Evolutionary conservation across 345 rosid species (phyloP).

Genomic region (Anacardium occidentale): DNA sequence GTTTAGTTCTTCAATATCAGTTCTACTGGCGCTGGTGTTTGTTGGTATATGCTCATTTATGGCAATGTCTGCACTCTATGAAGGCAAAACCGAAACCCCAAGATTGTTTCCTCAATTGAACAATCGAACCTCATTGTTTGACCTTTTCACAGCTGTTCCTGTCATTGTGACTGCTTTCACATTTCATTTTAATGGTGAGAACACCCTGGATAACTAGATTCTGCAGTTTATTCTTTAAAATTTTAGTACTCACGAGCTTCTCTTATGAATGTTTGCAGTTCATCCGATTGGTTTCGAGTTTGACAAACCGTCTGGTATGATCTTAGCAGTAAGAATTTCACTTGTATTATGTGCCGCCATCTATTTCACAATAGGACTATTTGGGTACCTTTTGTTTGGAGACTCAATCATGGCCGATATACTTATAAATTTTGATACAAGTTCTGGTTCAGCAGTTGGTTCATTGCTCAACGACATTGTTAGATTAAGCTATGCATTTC

Average conservation of each 20-base stretch:
- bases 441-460: constrained; percentile 46
- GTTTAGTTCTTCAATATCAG: constrained; percentile 60
- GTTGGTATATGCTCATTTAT: constrained; percentile 63
- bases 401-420: constrained; percentile 75
- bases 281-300: constrained; percentile 80
- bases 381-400: constrained; percentile 78
- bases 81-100: constrained; percentile 63
- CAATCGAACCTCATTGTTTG: constrained; percentile 49
- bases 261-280: constrained; percentile 39
- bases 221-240: background rate
- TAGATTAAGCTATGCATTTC: constrained; percentile 74
- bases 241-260: background rate
- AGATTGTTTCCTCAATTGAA: constrained; percentile 60
- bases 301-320: constrained; percentile 58
- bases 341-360: constrained; percentile 53
- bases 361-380: constrained; percentile 63
- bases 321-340: constrained; percentile 57
- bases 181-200: constrained; percentile 84
- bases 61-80: constrained; percentile 56
- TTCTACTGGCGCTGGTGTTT: constrained; percentile 69
- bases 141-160: constrained; percentile 86
- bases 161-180: constrained; percentile 91
- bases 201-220: background rate
- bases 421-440: constrained; percentile 69
- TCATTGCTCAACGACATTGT: constrained; percentile 55